phyloP scores from a whole-genome alignment of 108 stramenopile genomes.

The Licmophora abbreviata region DNA sequence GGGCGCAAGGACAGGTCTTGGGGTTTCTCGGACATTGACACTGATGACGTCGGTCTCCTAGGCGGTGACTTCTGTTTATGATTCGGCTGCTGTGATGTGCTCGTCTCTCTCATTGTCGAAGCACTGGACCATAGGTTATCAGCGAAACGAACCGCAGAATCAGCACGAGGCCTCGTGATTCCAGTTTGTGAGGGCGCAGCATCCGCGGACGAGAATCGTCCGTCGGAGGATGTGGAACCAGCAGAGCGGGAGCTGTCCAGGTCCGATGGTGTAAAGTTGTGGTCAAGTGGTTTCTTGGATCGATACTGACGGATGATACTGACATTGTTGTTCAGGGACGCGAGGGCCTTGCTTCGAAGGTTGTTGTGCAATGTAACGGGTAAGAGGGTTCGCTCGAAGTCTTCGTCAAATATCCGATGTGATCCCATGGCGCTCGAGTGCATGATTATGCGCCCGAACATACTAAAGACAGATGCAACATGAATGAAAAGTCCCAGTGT shows the following conservation, averaged over 20 bases:
- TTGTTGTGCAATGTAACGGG: conserved; percentile 32
- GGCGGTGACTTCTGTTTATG: too few species aligned
- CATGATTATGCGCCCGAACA: conserved; percentile 63
- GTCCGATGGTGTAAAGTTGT: background rate
- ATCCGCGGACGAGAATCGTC: conserved; percentile 17
- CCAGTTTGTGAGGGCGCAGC: too few species aligned
- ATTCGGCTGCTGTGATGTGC: too few species aligned
- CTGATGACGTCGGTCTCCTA: too few species aligned
- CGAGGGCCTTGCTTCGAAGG: conserved; percentile 27
- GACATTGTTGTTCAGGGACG: conserved; percentile 23
- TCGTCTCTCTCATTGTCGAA: too few species aligned
- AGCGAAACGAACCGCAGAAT: conserved; percentile 33
- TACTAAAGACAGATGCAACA: conserved; percentile 33
- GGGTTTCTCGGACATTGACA: too few species aligned
- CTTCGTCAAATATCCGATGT: conserved; percentile 33
- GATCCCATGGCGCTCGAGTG: conserved; percentile 52
- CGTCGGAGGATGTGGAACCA: too few species aligned
- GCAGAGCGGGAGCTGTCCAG: background rate
- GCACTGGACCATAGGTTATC: conserved; percentile 6
- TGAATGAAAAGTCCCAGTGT: conserved; percentile 29
- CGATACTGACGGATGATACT: conserved; percentile 35
- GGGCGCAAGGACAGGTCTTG: too few species aligned
- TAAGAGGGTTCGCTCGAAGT: conserved; percentile 26
- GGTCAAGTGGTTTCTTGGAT: background rate
- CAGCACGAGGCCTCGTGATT: too few species aligned